These are phyloP conservation scores for Circinella minor DNA, from an alignment of 371 early-diverging fungal genomes.

Conservation along the genomic window DNA sequence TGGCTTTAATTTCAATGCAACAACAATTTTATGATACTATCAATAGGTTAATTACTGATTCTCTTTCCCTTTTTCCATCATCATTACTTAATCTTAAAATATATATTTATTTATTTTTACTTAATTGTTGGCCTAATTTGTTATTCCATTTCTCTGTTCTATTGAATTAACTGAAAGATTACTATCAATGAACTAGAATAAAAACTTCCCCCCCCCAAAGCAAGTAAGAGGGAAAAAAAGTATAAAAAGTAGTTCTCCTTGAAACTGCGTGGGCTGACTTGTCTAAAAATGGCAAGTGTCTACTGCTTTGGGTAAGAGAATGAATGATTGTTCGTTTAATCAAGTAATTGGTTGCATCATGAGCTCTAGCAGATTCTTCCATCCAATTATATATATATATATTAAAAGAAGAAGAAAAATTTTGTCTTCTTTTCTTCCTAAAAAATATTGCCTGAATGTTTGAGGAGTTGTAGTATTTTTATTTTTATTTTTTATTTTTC, in stretches of 20 bases:
- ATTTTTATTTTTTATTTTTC: not conserved
- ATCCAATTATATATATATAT: not conserved
- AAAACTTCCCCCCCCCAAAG: too few species aligned
- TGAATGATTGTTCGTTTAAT: not conserved
- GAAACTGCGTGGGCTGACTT: conserved; percentile 14
- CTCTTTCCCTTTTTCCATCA: not conserved
- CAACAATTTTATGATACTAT: not conserved
- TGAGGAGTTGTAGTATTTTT: too few species aligned
- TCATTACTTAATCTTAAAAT: not conserved
- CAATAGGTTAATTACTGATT: not conserved
- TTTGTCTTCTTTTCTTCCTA: not conserved
- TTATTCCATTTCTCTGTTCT: not conserved
- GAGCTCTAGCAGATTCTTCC: not conserved
- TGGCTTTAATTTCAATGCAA: conserved; percentile 13
- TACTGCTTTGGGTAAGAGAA: conserved; percentile 10
- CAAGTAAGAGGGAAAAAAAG: too few species aligned
- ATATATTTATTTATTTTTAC: too few species aligned
- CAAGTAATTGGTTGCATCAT: not conserved
- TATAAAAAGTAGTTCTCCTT: conserved; percentile 2
- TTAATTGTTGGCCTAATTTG: not conserved
- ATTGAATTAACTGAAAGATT: not conserved
- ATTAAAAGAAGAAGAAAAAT: not conserved
- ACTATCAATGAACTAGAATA: too few species aligned
- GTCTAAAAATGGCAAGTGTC: conserved; percentile 1
- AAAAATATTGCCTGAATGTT: not conserved